These are phyloP conservation scores for Daldinia grandis DNA, from an alignment of 495 filamentous ascomycete species.

Conservation along the genomic window DNA sequence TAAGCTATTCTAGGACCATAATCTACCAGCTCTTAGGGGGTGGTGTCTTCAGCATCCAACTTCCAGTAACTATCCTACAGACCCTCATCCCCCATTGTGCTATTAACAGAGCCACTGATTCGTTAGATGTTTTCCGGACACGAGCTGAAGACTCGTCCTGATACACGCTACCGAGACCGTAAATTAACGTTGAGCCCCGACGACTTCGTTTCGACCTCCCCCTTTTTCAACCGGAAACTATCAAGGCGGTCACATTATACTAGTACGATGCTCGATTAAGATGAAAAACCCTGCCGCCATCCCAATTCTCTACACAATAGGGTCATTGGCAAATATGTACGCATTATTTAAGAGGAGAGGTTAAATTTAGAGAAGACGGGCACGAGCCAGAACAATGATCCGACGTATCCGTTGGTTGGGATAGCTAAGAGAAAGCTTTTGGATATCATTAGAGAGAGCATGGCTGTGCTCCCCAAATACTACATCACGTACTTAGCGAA, in stretches of 20 bases:
- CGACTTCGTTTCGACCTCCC: background rate
- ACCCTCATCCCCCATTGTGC: background rate
- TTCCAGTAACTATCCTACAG: background rate
- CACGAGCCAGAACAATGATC: too few relatives aligned
- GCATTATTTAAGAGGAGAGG: too few relatives aligned
- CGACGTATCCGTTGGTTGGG: too few relatives aligned
- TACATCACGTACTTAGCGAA: too few relatives aligned
- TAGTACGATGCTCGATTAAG: background rate
- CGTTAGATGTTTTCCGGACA: background rate
- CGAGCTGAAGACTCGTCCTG: background rate
- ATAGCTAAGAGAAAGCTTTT: too few relatives aligned
- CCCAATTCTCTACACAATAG: background rate
- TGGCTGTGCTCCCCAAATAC: too few relatives aligned
- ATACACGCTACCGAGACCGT: background rate
- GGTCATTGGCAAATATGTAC: too few relatives aligned
- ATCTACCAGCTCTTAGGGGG: background rate
- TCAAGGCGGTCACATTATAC: background rate
- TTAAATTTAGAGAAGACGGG: too few relatives aligned
- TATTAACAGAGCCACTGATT: background rate
- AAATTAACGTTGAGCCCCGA: background rate
- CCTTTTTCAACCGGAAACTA: background rate
- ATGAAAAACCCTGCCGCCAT: background rate
- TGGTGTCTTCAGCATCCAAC: background rate
- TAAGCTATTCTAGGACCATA: background rate
- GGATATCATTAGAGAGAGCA: too few relatives aligned